These are phyloP conservation scores for Trichoderma koningiopsis DNA, from an alignment of 2,329 filamentous ascomycete species.

Conservation along the genomic window DNA sequence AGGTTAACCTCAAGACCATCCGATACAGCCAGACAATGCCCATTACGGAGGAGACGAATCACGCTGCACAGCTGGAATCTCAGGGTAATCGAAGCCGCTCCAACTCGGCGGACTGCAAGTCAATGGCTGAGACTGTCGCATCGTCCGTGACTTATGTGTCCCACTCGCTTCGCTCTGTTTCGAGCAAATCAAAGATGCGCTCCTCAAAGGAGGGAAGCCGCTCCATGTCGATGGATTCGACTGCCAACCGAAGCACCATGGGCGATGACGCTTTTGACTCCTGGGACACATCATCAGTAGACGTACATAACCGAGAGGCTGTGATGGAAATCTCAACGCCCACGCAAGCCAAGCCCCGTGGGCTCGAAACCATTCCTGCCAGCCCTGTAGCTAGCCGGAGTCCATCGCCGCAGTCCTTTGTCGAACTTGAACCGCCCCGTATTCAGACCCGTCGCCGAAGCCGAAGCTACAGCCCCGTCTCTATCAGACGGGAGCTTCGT, in stretches of 20 bases:
- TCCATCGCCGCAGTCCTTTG: slow-evolving; percentile 59
- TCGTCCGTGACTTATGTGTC: slow-evolving; percentile 45
- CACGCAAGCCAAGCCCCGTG: slow-evolving; percentile 48
- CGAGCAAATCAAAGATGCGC: slow-evolving; percentile 59
- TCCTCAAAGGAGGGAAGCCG: slow-evolving; percentile 47
- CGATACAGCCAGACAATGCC: slow-evolving; percentile 52
- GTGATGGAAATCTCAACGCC: slow-evolving; percentile 54
- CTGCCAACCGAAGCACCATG: slow-evolving; percentile 36
- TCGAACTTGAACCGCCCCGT: slow-evolving; percentile 59
- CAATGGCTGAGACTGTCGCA: slow-evolving; percentile 32
- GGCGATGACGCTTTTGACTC: slow-evolving; percentile 69
- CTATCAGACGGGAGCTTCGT: slow-evolving; percentile 37
- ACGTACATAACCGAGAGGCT: slow-evolving; percentile 61
- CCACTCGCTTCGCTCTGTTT: slow-evolving; percentile 55
- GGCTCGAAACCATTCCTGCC: slow-evolving; percentile 71
- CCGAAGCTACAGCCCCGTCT: slow-evolving; percentile 54
- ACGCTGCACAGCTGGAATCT: slow-evolving; percentile 2
- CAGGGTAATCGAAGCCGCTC: slow-evolving; percentile 42
- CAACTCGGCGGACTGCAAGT: slow-evolving; percentile 43
- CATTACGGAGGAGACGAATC: slow-evolving; percentile 33
- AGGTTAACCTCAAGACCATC: slow-evolving; percentile 52
- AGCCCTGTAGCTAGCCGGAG: slow-evolving; percentile 66
- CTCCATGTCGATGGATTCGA: slow-evolving; percentile 50
- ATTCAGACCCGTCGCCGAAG: slow-evolving; percentile 43
- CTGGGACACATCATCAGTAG: slow-evolving; percentile 73